Evolutionary conservation across 1,284 basidiomycete species (phyloP), one percentile per base, ranked within the genome.

Genomic region (Puccinia triticina): DNA sequence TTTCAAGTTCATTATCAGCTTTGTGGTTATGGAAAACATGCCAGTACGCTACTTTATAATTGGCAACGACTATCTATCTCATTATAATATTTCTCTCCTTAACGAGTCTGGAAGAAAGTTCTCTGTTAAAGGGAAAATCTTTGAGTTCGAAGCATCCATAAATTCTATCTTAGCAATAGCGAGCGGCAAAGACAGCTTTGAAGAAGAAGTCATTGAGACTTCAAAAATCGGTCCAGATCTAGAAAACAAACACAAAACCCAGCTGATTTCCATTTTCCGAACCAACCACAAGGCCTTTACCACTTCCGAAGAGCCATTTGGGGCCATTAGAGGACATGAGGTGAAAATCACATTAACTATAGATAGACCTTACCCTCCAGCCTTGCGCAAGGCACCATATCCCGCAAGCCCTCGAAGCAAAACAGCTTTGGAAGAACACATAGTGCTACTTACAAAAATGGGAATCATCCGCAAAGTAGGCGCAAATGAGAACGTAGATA

Each of bases 331-430:
- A 55, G 46, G 50, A 7, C 72, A 74, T 32, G 23, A n/a, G 18
- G 43, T 74, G 3, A 53, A 48, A 12, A 55, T 53, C 2, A 74
- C 21, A 2, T 26, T 74, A 3, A 74, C 37, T 3, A 29, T 74
- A 2, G 72, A 74, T 7, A 74, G 34, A 53, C 72, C 72, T 3
- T 74, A 74, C 26, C 72, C 72, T 3, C 72, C 23, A n/a, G 16
- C 29, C 10, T 26, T 74, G 23, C 8, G 37, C 5, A 74, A 53
- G 53, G 5, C 43, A 74, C 37, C 72, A 46, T 74, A 74, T 29
- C 72, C 72, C 5, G 72, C 72, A 4, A 74, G 72, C 34, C 72
- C 43, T 11, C 53, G 72, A 48, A 53, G 18, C 48, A 74, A 26
- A 34, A n/a, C 5, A 53, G 72, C 43, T 11, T 4, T 74, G 16